Conservation (phyloP, 331 rosid species). For the Arachis monticola region DNA sequence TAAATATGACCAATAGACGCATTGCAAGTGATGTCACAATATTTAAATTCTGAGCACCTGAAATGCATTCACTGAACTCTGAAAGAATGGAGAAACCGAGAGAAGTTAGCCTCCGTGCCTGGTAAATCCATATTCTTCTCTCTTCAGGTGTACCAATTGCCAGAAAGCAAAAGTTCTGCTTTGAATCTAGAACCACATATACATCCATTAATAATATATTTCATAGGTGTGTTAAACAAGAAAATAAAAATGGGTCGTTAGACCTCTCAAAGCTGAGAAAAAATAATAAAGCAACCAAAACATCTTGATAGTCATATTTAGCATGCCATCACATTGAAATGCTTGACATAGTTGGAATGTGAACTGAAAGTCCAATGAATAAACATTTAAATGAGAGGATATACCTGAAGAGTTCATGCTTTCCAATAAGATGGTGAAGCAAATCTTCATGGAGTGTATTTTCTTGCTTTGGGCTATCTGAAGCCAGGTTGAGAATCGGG, state of each 20-base stretch:
- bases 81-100: slow-evolving; percentile 70
- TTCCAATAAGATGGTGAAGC: slow-evolving; percentile 77
- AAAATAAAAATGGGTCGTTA: slow-evolving; percentile 2
- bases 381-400: slow-evolving; percentile 27
- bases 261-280: slow-evolving; percentile 25
- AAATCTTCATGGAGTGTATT: slow-evolving; percentile 54
- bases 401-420: slow-evolving; percentile 82
- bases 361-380: slow-evolving; percentile 32
- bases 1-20: slow-evolving; percentile 79
- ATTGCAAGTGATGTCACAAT: slow-evolving; percentile 69
- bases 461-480: slow-evolving; percentile 51
- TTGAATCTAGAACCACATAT: slow-evolving; percentile 51
- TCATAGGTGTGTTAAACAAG: slow-evolving; percentile 22
- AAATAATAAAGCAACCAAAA: slow-evolving; percentile 8
- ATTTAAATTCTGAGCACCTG: slow-evolving; percentile 55
- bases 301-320: slow-evolving; percentile 24
- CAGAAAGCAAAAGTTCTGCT: slow-evolving; percentile 71
- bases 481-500: slow-evolving; percentile 51
- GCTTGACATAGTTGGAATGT: slow-evolving; percentile 29
- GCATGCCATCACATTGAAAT: slow-evolving; percentile 27
- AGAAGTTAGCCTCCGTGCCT: slow-evolving; percentile 67
- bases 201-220: slow-evolving; percentile 34
- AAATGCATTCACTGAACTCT: slow-evolving; percentile 56
- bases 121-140: slow-evolving; percentile 82
- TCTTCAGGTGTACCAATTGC: slow-evolving; percentile 74